Conservation (phyloP, 306 rosid genomes). For the Citrullus colocynthis region DNA sequence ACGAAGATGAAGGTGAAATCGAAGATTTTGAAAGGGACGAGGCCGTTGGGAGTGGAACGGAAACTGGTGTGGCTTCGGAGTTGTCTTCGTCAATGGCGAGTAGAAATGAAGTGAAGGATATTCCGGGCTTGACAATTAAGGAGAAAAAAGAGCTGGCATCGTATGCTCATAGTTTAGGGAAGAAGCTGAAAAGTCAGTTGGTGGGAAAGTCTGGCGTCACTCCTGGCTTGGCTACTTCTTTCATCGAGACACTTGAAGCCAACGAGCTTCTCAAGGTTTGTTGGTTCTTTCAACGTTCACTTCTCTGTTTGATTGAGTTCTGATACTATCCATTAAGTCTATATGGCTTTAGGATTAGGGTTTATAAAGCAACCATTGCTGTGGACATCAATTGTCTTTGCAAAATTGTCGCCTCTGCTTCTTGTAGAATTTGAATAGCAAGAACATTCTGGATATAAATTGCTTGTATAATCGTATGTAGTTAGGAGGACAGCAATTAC, state of each 20-base stretch:
- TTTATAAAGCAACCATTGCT: neutral
- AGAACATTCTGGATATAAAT: neutral
- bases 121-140: slow-evolving; percentile 51
- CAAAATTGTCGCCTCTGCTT: neutral
- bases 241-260: slow-evolving; percentile 74
- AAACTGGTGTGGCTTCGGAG: slow-evolving; percentile 7
- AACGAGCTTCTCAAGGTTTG: slow-evolving; percentile 90
- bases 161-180: slow-evolving; percentile 77
- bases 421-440: neutral
- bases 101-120: slow-evolving; percentile 26
- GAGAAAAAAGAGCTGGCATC: slow-evolving; percentile 86
- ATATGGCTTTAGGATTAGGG: neutral
- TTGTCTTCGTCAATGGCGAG: slow-evolving; percentile 27
- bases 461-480: neutral
- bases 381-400: neutral
- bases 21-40: slow-evolving; percentile 13
- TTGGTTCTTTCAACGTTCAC: neutral
- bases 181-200: slow-evolving; percentile 74
- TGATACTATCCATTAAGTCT: neutral
- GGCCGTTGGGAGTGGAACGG: slow-evolving; percentile 7
- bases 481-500: neutral
- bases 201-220: slow-evolving; percentile 90
- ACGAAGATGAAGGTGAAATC: slow-evolving; percentile 7
- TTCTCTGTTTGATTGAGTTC: neutral
- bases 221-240: slow-evolving; percentile 47